Evolutionary conservation across 2,329 filamentous ascomycete species (phyloP).

Genomic region (Pezicula carpinea): DNA sequence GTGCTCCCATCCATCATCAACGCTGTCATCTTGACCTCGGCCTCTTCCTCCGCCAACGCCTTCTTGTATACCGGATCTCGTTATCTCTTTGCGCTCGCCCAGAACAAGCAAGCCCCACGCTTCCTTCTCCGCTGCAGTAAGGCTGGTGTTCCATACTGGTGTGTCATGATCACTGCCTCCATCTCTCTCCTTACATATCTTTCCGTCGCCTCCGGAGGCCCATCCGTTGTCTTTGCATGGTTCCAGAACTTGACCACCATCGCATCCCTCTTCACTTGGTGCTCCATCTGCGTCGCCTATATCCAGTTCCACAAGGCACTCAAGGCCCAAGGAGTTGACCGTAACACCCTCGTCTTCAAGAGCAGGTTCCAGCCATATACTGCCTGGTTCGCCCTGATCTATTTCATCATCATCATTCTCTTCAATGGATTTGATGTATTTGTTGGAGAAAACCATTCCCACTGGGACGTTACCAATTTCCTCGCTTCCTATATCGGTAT

Average conservation of each 20-base stretch:
- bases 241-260: slow-evolving; percentile 59
- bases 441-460: slow-evolving; percentile 45
- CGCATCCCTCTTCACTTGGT: slow-evolving; percentile 70
- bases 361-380: slow-evolving; percentile 66
- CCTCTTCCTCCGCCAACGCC: slow-evolving; percentile 33
- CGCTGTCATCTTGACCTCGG: slow-evolving; percentile 63
- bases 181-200: slow-evolving; percentile 71
- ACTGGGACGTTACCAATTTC: slow-evolving; percentile 68
- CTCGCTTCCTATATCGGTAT: slow-evolving; percentile 73
- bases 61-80: slow-evolving; percentile 27
- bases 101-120: slow-evolving; percentile 61
- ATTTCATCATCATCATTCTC: slow-evolving; percentile 66
- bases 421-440: slow-evolving; percentile 76
- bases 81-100: slow-evolving; percentile 38
- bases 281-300: slow-evolving; percentile 65
- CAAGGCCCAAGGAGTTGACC: slow-evolving; percentile 62
- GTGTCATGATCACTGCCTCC: slow-evolving; percentile 59
- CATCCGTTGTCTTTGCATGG: slow-evolving; percentile 34
- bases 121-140: slow-evolving; percentile 57
- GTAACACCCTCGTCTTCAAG: slow-evolving; percentile 65
- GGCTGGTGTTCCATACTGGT: slow-evolving; percentile 66
- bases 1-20: slow-evolving; percentile 69
- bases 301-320: slow-evolving; percentile 68
- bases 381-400: slow-evolving; percentile 58
- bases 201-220: slow-evolving; percentile 52